These are phyloP conservation scores for Salix viminalis DNA, from an alignment of 345 rosid species.

Conservation along the genomic window DNA sequence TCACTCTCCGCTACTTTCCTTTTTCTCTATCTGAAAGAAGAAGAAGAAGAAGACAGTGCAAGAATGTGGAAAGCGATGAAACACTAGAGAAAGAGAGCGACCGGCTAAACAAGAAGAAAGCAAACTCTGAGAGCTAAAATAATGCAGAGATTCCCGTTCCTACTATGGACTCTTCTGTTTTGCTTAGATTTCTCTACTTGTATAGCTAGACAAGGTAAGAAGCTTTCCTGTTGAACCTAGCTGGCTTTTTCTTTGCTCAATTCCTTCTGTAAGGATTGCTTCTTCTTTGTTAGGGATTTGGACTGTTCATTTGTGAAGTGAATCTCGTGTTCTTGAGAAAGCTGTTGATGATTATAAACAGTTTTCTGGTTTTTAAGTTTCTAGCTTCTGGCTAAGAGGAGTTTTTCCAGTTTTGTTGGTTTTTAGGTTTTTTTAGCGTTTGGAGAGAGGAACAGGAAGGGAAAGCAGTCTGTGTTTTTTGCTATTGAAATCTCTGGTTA, in stretches of 20 bases:
- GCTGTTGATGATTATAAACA: neutral
- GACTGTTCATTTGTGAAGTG: neutral
- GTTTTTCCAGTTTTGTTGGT: neutral
- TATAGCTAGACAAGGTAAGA: slow-evolving; percentile 11
- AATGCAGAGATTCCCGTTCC: slow-evolving; percentile 6
- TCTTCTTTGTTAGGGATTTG: neutral
- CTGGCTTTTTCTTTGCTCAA: neutral
- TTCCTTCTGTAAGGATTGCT: neutral
- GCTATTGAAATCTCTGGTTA: neutral
- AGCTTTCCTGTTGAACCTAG: neutral
- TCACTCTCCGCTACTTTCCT: neutral
- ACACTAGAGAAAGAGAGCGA: neutral
- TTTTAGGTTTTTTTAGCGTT: neutral
- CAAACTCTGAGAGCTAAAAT: neutral
- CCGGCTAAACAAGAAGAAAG: neutral
- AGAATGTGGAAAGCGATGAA: neutral
- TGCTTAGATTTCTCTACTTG: slow-evolving; percentile 10
- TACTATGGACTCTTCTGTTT: slow-evolving; percentile 2
- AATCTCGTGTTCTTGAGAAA: neutral
- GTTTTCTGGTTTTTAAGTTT: neutral
- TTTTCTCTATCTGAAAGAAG: neutral
- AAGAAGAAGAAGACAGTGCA: neutral
- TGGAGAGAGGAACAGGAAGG: neutral
- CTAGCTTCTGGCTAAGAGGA: neutral
- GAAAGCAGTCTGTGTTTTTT: neutral